A percentile compares a stretch with the other conserved stretches of the same genome.
These are phyloP conservation scores for Xylariaceae sp. DNA, from an alignment of 2,329 filamentous ascomycete species.

Conservation along the genomic window DNA sequence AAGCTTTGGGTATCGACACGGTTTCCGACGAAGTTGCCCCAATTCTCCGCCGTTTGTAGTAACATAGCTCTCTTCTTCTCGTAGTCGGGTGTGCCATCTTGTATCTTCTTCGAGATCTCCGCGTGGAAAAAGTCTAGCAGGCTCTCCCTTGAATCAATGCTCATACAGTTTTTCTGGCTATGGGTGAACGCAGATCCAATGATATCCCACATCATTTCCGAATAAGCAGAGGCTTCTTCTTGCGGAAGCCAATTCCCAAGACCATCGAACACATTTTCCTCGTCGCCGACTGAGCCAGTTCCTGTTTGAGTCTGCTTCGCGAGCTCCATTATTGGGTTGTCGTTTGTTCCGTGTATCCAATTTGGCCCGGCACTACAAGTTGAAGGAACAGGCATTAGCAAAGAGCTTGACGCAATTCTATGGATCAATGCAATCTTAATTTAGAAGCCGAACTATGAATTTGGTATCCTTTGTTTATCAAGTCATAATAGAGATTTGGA, in stretches of 20 bases:
- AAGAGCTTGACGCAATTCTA: no score
- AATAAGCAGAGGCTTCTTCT: constrained; percentile 45
- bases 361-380: constrained; percentile 58
- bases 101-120: constrained; percentile 45
- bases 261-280: constrained; percentile 56
- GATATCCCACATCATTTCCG: constrained; percentile 63
- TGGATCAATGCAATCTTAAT: no score
- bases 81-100: constrained; percentile 41
- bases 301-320: constrained; percentile 59
- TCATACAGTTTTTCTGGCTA: constrained; percentile 55
- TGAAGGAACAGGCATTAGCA: no score
- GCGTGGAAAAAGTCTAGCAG: constrained; percentile 53
- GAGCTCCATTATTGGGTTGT: constrained; percentile 68
- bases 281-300: constrained; percentile 48
- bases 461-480: no score
- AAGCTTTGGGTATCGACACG: constrained; percentile 64
- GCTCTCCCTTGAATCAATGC: constrained; percentile 47
- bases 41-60: constrained; percentile 58
- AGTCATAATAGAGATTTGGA: not conserved
- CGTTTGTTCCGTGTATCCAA: constrained; percentile 73
- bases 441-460: no score
- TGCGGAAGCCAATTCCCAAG: constrained; percentile 49
- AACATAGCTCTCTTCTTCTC: constrained; percentile 42
- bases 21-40: constrained; percentile 70
- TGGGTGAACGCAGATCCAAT: constrained; percentile 66